phyloP scores from a whole-genome alignment of 192 early-diverging fungal species.

The Fimicolochytrium jonesii region DNA sequence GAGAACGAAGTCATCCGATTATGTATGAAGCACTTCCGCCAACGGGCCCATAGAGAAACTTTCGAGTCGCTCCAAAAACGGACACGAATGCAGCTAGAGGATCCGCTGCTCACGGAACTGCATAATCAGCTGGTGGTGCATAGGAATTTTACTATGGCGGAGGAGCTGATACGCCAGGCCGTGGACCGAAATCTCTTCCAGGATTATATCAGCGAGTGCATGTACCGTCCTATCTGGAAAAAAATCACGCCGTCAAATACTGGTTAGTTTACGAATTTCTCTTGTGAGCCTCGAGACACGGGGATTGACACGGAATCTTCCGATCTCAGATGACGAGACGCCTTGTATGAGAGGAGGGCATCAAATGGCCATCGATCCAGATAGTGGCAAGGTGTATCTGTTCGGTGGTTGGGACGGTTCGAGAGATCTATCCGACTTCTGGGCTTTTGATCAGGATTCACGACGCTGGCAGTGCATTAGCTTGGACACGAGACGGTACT shows the following conservation, averaged over 20 bases:
- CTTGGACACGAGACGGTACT: conserved; percentile 66
- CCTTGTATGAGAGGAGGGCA: conserved; percentile 81
- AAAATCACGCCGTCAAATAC: conserved; percentile 35
- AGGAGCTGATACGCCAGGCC: conserved; percentile 66
- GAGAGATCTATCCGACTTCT: conserved; percentile 84
- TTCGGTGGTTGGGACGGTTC: conserved; percentile 95
- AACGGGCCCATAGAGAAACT: conserved; percentile 67
- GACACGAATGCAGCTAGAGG: conserved; percentile 65
- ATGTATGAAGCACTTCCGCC: conserved; percentile 87
- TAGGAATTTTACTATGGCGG: conserved; percentile 71
- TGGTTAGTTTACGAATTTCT: conserved; percentile 23
- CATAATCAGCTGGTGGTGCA: conserved; percentile 51
- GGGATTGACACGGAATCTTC: conserved; percentile 16
- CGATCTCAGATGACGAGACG: conserved; percentile 13
- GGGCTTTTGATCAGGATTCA: conserved; percentile 64
- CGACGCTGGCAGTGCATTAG: conserved; percentile 74
- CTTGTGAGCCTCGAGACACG: conserved; percentile 8
- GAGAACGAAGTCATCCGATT: conserved; percentile 77
- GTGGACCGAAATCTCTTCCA: conserved; percentile 64
- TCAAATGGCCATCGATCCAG: conserved; percentile 91
- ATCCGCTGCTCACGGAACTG: conserved; percentile 74
- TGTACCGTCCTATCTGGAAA: conserved; percentile 73
- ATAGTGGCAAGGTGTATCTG: conserved; percentile 68
- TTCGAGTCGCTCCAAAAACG: conserved; percentile 67
- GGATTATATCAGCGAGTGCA: conserved; percentile 59